Conservation (phyloP, 129 eudicot species). For the Centella asiatica region DNA sequence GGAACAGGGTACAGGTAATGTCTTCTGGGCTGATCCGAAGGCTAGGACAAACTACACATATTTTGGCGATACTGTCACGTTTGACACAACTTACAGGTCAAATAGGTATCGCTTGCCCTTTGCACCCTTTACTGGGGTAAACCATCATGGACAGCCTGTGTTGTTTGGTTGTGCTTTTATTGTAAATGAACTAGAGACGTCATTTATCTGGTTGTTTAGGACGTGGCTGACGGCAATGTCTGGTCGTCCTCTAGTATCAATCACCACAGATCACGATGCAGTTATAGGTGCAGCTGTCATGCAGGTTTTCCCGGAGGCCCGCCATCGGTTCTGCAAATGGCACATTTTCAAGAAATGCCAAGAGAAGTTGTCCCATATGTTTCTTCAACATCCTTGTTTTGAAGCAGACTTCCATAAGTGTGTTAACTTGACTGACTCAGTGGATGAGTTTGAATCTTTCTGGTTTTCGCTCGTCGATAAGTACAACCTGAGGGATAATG, state of each 20-base stretch:
- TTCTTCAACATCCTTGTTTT: slow-evolving; percentile 43
- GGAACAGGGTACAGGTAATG: slow-evolving; percentile 36
- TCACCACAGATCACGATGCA: slow-evolving; percentile 57
- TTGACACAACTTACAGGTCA: slow-evolving; percentile 53
- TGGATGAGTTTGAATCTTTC: slow-evolving; percentile 52
- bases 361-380: slow-evolving; percentile 47
- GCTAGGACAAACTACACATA: slow-evolving; percentile 47
- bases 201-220: slow-evolving; percentile 53
- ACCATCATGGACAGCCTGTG: slow-evolving; percentile 71
- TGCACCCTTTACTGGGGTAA: slow-evolving; percentile 62
- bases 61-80: slow-evolving; percentile 54
- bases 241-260: slow-evolving; percentile 41
- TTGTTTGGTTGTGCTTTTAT: slow-evolving; percentile 69
- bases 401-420: slow-evolving; percentile 61
- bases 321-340: slow-evolving; percentile 69
- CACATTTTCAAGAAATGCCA: slow-evolving; percentile 56
- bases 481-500: slow-evolving; percentile 47
- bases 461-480: slow-evolving; percentile 49
- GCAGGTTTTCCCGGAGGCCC: slow-evolving; percentile 53
- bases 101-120: slow-evolving; percentile 57
- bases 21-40: slow-evolving; percentile 61
- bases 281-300: slow-evolving; percentile 49
- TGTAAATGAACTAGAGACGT: slow-evolving; percentile 40
- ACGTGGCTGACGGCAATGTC: slow-evolving; percentile 66
- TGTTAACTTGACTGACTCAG: slow-evolving; percentile 42